Evolutionary conservation across 73 alveolate species (phyloP), one percentile per base, ranked within the genome.

Genomic region (Paramecium tetraurelia): DNA sequence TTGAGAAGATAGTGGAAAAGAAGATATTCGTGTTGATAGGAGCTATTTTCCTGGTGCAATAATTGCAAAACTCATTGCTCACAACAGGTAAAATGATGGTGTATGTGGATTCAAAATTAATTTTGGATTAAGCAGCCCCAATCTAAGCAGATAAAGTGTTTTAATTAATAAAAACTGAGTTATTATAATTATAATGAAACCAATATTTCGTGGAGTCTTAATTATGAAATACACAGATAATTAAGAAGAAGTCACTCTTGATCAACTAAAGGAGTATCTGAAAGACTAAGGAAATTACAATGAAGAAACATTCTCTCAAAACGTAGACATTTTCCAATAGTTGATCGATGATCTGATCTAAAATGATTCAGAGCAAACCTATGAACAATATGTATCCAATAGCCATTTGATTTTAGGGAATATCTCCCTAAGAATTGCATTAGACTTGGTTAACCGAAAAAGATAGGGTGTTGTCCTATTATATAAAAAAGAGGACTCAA

Each of bases 161-260:
- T 21, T 20, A 80, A 43, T 40, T 40, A 46, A 80, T 80, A 40
- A 36, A 72, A 72, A 72, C 57, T 72, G 86, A 72, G 59, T 72
- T 72, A 72, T 72, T 72, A 72, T 35, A 72, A 72, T 72, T 72
- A 72, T 72, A 72, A 80, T 80, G 90, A 80, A 80, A 80, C 20
- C 90, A 44, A 80, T 80, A 44, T 44, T 80, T 48, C 70, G 76
- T 31, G 90, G 77, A 11, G 77, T 80, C 48, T 44, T 80, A 12
- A 80, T 80, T 38, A 80, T 77, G 69, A 77, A 77, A 46, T 77
- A 77, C 3, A 80, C 90, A 21, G 76, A 80, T 14, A 80, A 80
- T 27, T 31, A 41, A 22, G 90, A 80, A 80, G 90, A 80, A 63
- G 1, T 80, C 16, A 43, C 90, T 22, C 44, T 24, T 24, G 57